Evolutionary conservation across 1,139 yeast species (phyloP).

Genomic region (Scheffersomyces segobiensis): DNA sequence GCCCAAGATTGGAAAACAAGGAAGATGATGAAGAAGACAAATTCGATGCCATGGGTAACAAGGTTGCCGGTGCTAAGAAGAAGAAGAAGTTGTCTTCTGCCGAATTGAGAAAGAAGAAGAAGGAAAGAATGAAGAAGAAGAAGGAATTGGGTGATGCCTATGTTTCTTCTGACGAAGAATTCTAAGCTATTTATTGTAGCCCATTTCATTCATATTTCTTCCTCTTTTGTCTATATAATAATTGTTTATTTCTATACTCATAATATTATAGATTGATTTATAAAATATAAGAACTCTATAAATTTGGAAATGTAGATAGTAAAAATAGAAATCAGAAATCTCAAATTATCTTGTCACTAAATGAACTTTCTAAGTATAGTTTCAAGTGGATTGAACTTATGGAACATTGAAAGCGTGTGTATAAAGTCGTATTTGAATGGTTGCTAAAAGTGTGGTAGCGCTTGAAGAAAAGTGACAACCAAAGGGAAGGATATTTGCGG

Average conservation of each 20-base stretch:
- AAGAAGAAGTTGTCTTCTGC: constrained; percentile 97
- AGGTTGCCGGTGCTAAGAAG: constrained; percentile 95
- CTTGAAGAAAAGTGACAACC: background rate
- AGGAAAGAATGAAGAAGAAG: constrained; percentile 99
- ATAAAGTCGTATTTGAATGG: background rate
- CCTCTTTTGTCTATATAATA: background rate
- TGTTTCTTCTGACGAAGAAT: constrained; percentile 86
- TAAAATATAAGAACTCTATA: constrained; percentile 3
- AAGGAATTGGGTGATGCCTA: constrained; percentile 99
- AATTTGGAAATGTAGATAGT: too few species aligned
- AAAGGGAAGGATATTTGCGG: background rate
- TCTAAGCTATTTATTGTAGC: constrained; percentile 18
- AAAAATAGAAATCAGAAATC: too few species aligned
- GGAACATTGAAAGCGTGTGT: background rate
- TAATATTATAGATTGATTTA: constrained; percentile 12
- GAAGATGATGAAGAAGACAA: constrained; percentile 96
- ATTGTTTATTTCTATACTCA: constrained; percentile 9
- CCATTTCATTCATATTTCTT: background rate
- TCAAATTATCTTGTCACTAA: too few species aligned
- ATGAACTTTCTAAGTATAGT: too few species aligned
- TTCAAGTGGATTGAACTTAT: background rate
- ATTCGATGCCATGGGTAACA: constrained; percentile 99
- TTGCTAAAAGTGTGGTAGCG: background rate
- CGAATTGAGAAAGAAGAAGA: constrained; percentile 99
- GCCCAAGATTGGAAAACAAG: constrained; percentile 97